Percentiles rank a stretch among this genome's conserved stretches.
Evolutionary conservation across 129 eudicot species (phyloP).

Genomic region (Arctium minus): DNA sequence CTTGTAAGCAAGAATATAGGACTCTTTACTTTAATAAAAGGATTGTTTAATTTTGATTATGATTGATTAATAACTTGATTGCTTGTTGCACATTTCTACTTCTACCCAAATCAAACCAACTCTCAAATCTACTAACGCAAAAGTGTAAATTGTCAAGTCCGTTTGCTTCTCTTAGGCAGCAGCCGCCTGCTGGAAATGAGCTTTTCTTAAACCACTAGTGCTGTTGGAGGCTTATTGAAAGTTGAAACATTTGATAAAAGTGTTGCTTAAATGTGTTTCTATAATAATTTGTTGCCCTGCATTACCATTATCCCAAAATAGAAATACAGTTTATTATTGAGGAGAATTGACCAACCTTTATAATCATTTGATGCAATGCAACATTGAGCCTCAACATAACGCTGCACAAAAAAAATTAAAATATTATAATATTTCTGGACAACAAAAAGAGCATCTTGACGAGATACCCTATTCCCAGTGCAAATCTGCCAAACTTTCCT

Average conservation of each 20-base stretch:
- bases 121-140: no score
- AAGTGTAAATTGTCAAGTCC: no score
- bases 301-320: conserved; percentile 9
- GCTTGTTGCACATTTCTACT: background rate
- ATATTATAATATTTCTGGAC: background rate
- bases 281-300: background rate
- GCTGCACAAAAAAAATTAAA: conserved; percentile 48
- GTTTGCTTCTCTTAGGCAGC: no score
- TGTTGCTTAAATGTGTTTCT: background rate
- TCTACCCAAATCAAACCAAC: no score
- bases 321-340: background rate
- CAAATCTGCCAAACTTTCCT: background rate
- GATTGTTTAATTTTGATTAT: background rate
- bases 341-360: conserved; percentile 54
- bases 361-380: conserved; percentile 92
- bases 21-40: background rate
- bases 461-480: background rate
- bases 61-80: background rate
- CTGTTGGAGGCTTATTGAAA: background rate
- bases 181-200: background rate
- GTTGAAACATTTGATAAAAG: background rate
- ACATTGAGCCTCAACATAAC: conserved; percentile 96
- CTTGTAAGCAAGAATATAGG: no score
- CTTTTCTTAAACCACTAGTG: background rate
- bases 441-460: background rate